Base-by-base conservation (phyloP, 2,329 filamentous ascomycete species). In the Microthyrium microscopicum region DNA sequence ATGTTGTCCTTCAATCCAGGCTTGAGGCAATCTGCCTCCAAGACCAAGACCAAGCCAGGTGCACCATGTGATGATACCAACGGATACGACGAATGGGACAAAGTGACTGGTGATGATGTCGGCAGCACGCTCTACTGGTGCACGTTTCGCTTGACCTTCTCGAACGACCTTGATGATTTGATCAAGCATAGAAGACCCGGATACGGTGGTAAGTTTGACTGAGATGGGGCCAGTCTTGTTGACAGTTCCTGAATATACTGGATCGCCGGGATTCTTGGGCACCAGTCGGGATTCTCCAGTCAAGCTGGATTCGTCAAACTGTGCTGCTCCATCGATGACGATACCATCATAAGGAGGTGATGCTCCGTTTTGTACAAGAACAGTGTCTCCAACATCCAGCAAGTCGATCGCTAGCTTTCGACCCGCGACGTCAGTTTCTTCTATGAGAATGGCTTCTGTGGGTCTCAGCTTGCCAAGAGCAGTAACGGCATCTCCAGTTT, bases 241-340 rank as follows among this genome's bases (percentile, higher is more conserved):
- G 48, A 84, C 62, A 0, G 80, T 84, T 12, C 79, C 79, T 1
- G 77, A 70, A 44, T 67, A 84, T 3, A 84, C 72, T 12, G 61
- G 57, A 38, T 82, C 77, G 3, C 72, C 74, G 2, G 57, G 44
- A 0, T 32, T 40, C 54, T 85, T 85, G 45, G 63, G 64, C 35
- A 84, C 68, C 1, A 67, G 67, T 5, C 67, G 65, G 11, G 78
- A 78, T 54, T 85, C 79, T 33, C 79, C 79, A 2, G 87, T 94
- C 39, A 95, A 62, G 40, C 83, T 91, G 8, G 83, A 85, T 52
- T 95, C 87, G 47, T 94, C 83, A 46, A 94, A 93, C 31, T 61
- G 52, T 66, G 71, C 64, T 3, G 70, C 74, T 2, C 56, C 54
- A 16, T 57, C 48, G 8, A 65, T 44, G 15, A 92, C 46, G 4